Percentiles rank a stretch among this genome's conserved stretches.
These are phyloP conservation scores for Cyberlindnera amylophila DNA, from an alignment of 805 yeast genomes.

Conservation along the genomic window DNA sequence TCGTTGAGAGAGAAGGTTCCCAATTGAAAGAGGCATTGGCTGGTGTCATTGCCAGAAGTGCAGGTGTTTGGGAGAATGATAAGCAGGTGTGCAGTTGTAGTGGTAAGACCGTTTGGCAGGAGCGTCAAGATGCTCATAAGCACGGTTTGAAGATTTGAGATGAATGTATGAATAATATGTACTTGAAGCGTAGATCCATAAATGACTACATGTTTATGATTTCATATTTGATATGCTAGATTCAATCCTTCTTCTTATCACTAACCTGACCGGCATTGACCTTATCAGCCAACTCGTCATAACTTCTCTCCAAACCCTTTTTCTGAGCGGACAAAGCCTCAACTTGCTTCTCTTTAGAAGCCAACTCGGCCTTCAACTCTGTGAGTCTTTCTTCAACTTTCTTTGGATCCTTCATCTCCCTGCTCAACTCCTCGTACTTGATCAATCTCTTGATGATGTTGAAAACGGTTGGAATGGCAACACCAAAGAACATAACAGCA, in stretches of 20 bases:
- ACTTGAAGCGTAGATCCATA: too few species aligned
- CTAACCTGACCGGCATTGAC: constrained; percentile 12
- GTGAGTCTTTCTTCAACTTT: constrained; percentile 15
- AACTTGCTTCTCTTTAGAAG: constrained; percentile 40
- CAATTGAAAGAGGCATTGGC: constrained; percentile 41
- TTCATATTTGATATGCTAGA: too few species aligned
- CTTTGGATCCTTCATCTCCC: constrained; percentile 16
- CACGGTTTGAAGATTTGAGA: constrained; percentile 44
- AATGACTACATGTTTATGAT: too few species aligned
- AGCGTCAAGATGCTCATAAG: constrained; percentile 67
- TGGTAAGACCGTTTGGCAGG: constrained; percentile 96
- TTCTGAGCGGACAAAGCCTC: constrained; percentile 48
- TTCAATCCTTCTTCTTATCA: constrained; percentile 28
- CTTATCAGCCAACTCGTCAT: constrained; percentile 38
- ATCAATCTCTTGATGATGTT: constrained; percentile 51
- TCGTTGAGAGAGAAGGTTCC: constrained; percentile 28
- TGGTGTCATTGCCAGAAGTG: constrained; percentile 93
- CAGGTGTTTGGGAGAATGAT: constrained; percentile 96
- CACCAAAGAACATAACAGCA: constrained; percentile 51
- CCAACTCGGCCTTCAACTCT: constrained; percentile 36
- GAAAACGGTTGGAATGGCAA: constrained; percentile 53
- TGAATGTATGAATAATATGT: too few species aligned
- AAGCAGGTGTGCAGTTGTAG: constrained; percentile 91
- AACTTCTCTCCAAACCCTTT: constrained; percentile 45
- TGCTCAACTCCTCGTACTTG: constrained; percentile 37